These are phyloP conservation scores for Staphylotrichum longicolle DNA, from an alignment of 495 filamentous ascomycete species.

Conservation along the genomic window DNA sequence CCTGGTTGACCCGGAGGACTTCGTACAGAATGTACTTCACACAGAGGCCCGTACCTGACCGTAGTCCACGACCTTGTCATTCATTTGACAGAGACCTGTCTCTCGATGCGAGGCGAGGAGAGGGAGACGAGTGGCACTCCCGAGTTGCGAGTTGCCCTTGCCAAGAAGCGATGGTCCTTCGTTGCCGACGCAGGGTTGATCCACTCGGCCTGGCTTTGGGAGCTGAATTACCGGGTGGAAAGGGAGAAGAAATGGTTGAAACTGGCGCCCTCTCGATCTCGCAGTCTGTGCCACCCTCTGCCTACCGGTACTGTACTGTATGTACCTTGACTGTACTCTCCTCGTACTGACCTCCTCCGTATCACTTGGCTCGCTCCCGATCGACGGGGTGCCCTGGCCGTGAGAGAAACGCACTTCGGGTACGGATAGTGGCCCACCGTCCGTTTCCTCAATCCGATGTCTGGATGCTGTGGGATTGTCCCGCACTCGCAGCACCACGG, in stretches of 20 bases:
- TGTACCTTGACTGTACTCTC: not conserved
- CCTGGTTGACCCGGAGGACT: slow-evolving; percentile 22
- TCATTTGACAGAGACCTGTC: too few relatives aligned
- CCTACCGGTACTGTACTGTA: slow-evolving; percentile 2
- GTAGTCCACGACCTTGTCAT: too few relatives aligned
- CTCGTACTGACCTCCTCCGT: not conserved
- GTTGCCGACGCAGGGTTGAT: slow-evolving; percentile 3
- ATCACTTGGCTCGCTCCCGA: not conserved
- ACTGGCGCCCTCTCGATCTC: not conserved
- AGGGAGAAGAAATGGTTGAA: slow-evolving; percentile 15
- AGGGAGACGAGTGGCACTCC: not conserved
- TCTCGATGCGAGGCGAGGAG: not conserved
- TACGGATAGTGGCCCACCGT: not conserved
- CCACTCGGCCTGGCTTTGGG: not conserved
- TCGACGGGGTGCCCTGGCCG: not conserved
- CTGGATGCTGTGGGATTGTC: not conserved
- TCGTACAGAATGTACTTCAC: not conserved
- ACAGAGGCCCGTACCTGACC: too few relatives aligned
- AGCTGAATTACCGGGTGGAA: not conserved
- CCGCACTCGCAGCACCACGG: not conserved
- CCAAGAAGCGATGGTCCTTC: not conserved
- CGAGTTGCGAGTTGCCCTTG: not conserved
- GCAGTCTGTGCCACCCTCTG: slow-evolving; percentile 7
- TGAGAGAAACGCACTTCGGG: not conserved
- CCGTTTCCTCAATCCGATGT: not conserved